phyloP scores from a whole-genome alignment of 768 basidiomycete genomes.

The Chalciporus pseudorubinellus region DNA sequence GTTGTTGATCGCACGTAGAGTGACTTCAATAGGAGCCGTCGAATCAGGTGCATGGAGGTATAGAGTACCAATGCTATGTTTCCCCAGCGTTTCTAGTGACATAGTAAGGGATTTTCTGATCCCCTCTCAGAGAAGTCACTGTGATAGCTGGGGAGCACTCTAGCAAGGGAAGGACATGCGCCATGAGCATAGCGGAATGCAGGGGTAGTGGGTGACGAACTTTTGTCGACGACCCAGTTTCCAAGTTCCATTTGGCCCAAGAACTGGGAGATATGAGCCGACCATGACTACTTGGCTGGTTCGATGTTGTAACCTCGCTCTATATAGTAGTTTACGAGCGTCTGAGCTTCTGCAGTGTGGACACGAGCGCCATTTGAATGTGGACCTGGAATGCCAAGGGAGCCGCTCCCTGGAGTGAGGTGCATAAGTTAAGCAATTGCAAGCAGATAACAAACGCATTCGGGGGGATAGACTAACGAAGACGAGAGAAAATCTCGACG shows the following conservation, averaged over 20 bases:
- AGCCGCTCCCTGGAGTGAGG: conserved; percentile 17
- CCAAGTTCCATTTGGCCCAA: conserved; percentile 12
- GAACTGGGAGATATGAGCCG: conserved; percentile 9
- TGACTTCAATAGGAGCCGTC: conserved; percentile 44
- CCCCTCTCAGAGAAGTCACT: conserved; percentile 7
- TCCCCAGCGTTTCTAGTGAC: conserved; percentile 10
- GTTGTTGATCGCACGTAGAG: conserved; percentile 45
- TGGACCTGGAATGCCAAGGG: conserved; percentile 18
- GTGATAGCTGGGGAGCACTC: conserved; percentile 5
- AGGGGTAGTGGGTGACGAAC: neutral
- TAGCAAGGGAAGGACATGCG: neutral
- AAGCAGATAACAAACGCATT: no score
- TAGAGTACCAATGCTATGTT: conserved; percentile 11
- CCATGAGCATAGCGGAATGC: neutral
- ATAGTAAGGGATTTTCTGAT: conserved; percentile 14
- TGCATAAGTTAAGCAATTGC: no score
- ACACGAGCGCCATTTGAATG: conserved; percentile 22
- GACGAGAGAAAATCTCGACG: conserved; percentile 5
- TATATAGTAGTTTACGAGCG: conserved; percentile 12
- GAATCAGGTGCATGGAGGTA: conserved; percentile 51
- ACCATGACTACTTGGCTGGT: neutral
- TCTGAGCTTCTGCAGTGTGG: conserved; percentile 13
- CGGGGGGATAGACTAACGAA: conserved; percentile 2
- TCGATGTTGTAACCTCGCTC: conserved; percentile 12
- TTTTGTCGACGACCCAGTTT: conserved; percentile 17